Evolutionary conservation across 2,329 filamentous ascomycete genomes (phyloP).

Genomic region (Paracoccidioides brasiliensis): DNA sequence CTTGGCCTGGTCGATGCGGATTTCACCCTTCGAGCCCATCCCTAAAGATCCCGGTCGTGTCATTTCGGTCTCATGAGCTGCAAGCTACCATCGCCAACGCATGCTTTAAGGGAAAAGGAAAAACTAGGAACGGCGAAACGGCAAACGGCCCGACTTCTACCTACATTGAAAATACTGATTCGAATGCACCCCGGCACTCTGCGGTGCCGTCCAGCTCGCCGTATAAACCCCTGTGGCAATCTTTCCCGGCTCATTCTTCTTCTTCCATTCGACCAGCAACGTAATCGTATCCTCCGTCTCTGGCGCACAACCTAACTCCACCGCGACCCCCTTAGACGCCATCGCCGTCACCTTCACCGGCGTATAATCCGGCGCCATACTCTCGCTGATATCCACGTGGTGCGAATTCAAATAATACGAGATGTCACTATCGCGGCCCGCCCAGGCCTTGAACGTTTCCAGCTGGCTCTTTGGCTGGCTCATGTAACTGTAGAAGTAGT

Average conservation of each 20-base stretch:
- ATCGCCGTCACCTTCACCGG: slow-evolving; percentile 70
- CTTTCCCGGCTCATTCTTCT: slow-evolving; percentile 54
- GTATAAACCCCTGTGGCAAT: slow-evolving; percentile 82
- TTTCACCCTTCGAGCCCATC: slow-evolving; percentile 70
- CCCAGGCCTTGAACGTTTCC: slow-evolving; percentile 91
- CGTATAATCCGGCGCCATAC: slow-evolving; percentile 71
- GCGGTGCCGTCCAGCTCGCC: slow-evolving; percentile 85
- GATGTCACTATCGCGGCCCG: slow-evolving; percentile 82
- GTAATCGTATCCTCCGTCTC: slow-evolving; percentile 90
- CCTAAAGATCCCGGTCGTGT: slow-evolving; percentile 27
- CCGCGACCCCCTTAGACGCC: slow-evolving; percentile 67
- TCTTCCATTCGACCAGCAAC: slow-evolving; percentile 75
- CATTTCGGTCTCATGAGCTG: not conserved
- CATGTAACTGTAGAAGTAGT: slow-evolving; percentile 98
- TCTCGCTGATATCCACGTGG: slow-evolving; percentile 85
- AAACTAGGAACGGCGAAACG: not conserved
- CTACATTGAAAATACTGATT: slow-evolving; percentile 88
- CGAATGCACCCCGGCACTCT: slow-evolving; percentile 85
- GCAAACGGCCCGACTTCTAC: slow-evolving; percentile 6
- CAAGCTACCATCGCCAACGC: not conserved
- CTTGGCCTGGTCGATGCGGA: slow-evolving; percentile 85
- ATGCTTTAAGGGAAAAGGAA: not conserved
- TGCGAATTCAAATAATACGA: slow-evolving; percentile 94
- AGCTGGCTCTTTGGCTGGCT: slow-evolving; percentile 82
- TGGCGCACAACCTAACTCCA: slow-evolving; percentile 61